Conservation (phyloP, 208 protist genomes). For the Blechomonas ayalai region DNA sequence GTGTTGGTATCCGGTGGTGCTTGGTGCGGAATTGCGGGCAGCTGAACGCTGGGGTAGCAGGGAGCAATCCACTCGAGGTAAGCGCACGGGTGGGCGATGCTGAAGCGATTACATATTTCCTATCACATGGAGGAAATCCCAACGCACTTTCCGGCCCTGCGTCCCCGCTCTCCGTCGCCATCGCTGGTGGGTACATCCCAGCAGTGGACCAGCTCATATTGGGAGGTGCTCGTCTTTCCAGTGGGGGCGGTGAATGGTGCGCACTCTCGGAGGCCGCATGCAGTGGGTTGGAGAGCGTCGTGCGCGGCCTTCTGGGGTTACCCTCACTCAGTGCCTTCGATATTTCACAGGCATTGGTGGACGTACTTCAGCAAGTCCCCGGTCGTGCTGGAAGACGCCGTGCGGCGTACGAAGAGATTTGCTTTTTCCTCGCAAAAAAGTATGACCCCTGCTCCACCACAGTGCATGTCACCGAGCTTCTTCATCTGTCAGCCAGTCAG, state of each 20-base stretch:
- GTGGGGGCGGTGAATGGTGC: slow-evolving; percentile 26
- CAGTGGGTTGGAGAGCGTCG: slow-evolving; percentile 25
- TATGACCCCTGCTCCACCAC: slow-evolving; percentile 2
- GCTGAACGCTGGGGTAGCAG: slow-evolving; percentile 12
- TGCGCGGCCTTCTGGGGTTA: slow-evolving; percentile 38
- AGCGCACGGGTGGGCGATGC: slow-evolving; percentile 36
- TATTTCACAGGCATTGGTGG: slow-evolving; percentile 24
- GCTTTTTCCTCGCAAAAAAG: slow-evolving; percentile 3
- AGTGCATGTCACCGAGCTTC: slow-evolving; percentile 49
- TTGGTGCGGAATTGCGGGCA: slow-evolving; percentile 30
- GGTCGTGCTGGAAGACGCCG: slow-evolving; percentile 3
- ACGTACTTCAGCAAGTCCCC: slow-evolving; percentile 19
- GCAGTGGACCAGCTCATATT: slow-evolving; percentile 34
- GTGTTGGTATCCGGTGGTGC: slow-evolving; percentile 51
- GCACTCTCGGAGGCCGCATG: slow-evolving; percentile 34
- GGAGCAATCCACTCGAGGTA: slow-evolving; percentile 24
- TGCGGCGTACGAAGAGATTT: slow-evolving; percentile 5
- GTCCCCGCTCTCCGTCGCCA: slow-evolving; percentile 28
- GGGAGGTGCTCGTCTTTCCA: slow-evolving; percentile 20
- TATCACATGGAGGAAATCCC: slow-evolving; percentile 28
- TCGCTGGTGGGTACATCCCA: slow-evolving; percentile 23
- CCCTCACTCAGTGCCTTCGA: slow-evolving; percentile 16
- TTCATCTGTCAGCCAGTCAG: slow-evolving; percentile 50
- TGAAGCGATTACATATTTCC: slow-evolving; percentile 25
- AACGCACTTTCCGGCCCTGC: slow-evolving; percentile 10